These are phyloP conservation scores for Bipolaris sorokiniana DNA, from an alignment of 2,329 filamentous ascomycete genomes.

Conservation along the genomic window DNA sequence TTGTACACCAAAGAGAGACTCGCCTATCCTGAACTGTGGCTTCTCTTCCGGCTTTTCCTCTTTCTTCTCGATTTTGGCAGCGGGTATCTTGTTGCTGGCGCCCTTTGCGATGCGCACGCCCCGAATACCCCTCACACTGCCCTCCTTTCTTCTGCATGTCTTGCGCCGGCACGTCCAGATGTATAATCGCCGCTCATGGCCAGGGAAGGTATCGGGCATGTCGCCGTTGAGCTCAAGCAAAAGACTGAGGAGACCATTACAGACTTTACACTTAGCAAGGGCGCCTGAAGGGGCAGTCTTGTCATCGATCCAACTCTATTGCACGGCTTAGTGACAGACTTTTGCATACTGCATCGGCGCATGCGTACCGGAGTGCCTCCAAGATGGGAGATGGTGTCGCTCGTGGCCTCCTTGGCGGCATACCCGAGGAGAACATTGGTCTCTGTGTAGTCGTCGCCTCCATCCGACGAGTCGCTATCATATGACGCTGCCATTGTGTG, in stretches of 20 bases:
- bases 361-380: conserved; percentile 83
- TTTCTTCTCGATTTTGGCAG: conserved; percentile 26
- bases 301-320: conserved; percentile 79
- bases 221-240: conserved; percentile 92
- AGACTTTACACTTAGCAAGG: conserved; percentile 84
- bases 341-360: conserved; percentile 5
- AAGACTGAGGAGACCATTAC: conserved; percentile 81
- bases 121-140: conserved; percentile 78
- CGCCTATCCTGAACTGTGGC: conserved; percentile 62
- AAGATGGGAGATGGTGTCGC: conserved; percentile 85
- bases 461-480: conserved; percentile 82
- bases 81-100: conserved; percentile 26
- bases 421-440: conserved; percentile 93
- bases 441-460: conserved; percentile 72
- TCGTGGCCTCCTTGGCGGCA: conserved; percentile 76
- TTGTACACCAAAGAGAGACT: conserved; percentile 72
- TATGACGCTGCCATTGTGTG: conserved; percentile 69
- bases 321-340: conserved; percentile 13
- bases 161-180: conserved; percentile 81
- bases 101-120: conserved; percentile 64
- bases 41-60: conserved; percentile 38
- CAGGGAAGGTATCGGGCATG: conserved; percentile 82
- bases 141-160: conserved; percentile 79
- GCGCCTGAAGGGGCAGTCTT: conserved; percentile 73
- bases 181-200: conserved; percentile 86